Percentiles rank a stretch among this genome's conserved stretches.
Conservation (phyloP, 2,329 filamentous ascomycete genomes). For the Fusarium agapanthi region DNA sequence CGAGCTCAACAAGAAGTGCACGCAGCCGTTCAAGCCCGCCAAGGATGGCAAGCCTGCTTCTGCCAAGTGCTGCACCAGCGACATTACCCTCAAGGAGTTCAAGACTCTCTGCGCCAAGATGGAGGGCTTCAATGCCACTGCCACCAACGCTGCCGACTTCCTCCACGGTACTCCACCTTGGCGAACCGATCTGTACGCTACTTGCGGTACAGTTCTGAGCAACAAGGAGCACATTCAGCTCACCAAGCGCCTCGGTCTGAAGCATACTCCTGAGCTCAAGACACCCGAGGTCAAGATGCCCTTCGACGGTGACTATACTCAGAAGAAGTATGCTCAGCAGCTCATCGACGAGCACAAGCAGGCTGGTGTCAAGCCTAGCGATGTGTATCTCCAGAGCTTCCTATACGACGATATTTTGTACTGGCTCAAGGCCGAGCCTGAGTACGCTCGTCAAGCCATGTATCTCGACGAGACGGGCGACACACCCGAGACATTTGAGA, state of each 20-base stretch:
- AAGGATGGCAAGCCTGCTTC: slow-evolving; percentile 59
- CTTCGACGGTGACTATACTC: slow-evolving; percentile 70
- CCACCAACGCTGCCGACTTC: slow-evolving; percentile 65
- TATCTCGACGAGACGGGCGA: slow-evolving; percentile 72
- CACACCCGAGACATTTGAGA: slow-evolving; percentile 57
- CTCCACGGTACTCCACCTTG: slow-evolving; percentile 67
- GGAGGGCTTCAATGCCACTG: slow-evolving; percentile 69
- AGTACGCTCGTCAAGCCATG: slow-evolving; percentile 69
- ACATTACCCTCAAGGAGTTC: slow-evolving; percentile 74
- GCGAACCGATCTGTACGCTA: slow-evolving; percentile 72
- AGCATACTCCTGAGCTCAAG: slow-evolving; percentile 75
- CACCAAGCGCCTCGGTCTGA: slow-evolving; percentile 64
- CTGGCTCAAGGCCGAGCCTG: slow-evolving; percentile 70
- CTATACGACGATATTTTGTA: slow-evolving; percentile 70
- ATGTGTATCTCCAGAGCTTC: slow-evolving; percentile 73
- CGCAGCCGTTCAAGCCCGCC: slow-evolving; percentile 66
- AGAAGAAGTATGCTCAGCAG: slow-evolving; percentile 70
- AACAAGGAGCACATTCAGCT: slow-evolving; percentile 70
- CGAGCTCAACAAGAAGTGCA: slow-evolving; percentile 71
- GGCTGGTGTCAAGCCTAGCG: slow-evolving; percentile 59
- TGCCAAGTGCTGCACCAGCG: slow-evolving; percentile 76
- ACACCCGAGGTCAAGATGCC: slow-evolving; percentile 76
- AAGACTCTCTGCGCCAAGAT: slow-evolving; percentile 75
- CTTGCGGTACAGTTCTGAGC: slow-evolving; percentile 69
- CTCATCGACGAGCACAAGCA: slow-evolving; percentile 67